Base-by-base conservation (phyloP, 2,329 filamentous ascomycete genomes). In the Botrytis hyacinthi region DNA sequence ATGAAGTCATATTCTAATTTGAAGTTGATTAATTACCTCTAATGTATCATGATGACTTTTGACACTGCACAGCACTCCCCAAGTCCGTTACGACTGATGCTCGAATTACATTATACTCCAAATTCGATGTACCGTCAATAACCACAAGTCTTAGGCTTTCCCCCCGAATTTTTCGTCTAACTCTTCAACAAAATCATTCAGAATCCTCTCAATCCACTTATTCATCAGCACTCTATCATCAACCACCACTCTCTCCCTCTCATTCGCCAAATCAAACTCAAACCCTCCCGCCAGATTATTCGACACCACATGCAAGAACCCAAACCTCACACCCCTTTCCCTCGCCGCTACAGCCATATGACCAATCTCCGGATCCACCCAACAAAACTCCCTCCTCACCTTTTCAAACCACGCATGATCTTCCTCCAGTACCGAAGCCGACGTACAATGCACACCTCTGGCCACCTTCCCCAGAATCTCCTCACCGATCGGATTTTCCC, bases 221-320 rank as follows among this genome's bases (percentile, higher is more conserved):
- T 57, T 68, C 65, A 68, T 42, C 26, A 54, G 0, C 8, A 9
- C 26, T 0, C 65, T 51, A 29, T 68, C 7, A 12, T 10, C 20
- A 40, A 68, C 20, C 69, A 60, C 69, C 29, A 10, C 12, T 7
- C 1, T 32, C n/a, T 62, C 37, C 69, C 48, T 71, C 29, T 71
- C 54, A 44, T 48, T 62, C 48, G 22, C 54, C 69, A 60, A 35
- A 61, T 71, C 35, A 71, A 63, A 46, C 40, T 71, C 57, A 37
- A 54, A 68, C 29, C 22, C 22, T 4, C 48, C n/a, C 14, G 32
- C 59, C 40, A 71, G 22, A 63, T 26, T 46, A 63, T 63, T 63
- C 57, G 69, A 68, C 48, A 68, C 65, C 20, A 68, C 6, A 57
- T 68, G 65, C 48, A 68, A 22, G 12, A 40, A 54, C 3, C 65